phyloP scores from a whole-genome alignment of 2,329 filamentous ascomycete species.

The Exophiala spinifera region DNA sequence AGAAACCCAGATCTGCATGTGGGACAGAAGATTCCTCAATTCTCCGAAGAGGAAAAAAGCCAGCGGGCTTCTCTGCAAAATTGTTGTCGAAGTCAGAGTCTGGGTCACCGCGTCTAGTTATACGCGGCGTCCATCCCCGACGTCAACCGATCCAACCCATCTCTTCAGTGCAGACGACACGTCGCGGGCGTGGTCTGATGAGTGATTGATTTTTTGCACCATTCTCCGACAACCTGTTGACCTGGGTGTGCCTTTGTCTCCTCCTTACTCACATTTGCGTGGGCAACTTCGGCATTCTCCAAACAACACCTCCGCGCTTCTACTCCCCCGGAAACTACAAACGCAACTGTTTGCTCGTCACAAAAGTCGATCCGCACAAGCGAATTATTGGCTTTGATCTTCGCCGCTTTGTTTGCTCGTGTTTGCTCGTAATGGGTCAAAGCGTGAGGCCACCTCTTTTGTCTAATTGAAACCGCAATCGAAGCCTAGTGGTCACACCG shows the following conservation, averaged over 20 bases:
- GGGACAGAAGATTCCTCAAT: conserved; percentile 18
- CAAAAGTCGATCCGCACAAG: background rate
- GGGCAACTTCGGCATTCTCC: background rate
- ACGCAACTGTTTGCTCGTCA: background rate
- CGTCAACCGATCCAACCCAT: conserved; percentile 6
- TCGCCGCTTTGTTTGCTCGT: background rate
- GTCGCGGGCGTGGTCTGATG: conserved; percentile 12
- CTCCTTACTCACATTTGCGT: background rate
- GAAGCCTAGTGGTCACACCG: background rate
- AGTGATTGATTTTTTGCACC: background rate
- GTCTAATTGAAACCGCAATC: conserved; percentile 9
- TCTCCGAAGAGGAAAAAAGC: conserved; percentile 16
- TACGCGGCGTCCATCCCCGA: conserved; percentile 4
- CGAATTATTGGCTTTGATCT: background rate
- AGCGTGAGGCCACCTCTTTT: conserved; percentile 10
- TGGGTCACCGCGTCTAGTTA: conserved; percentile 3
- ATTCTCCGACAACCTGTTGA: background rate
- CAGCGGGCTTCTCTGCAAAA: conserved; percentile 9
- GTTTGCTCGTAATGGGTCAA: conserved; percentile 11
- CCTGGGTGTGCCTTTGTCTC: background rate
- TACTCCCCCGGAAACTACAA: background rate
- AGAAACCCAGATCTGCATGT: conserved; percentile 4
- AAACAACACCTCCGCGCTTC: background rate
- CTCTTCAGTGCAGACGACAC: conserved; percentile 2
- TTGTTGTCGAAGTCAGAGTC: conserved; percentile 6